Base-by-base conservation (phyloP, 495 filamentous ascomycete genomes). In the Niebla homalea region DNA sequence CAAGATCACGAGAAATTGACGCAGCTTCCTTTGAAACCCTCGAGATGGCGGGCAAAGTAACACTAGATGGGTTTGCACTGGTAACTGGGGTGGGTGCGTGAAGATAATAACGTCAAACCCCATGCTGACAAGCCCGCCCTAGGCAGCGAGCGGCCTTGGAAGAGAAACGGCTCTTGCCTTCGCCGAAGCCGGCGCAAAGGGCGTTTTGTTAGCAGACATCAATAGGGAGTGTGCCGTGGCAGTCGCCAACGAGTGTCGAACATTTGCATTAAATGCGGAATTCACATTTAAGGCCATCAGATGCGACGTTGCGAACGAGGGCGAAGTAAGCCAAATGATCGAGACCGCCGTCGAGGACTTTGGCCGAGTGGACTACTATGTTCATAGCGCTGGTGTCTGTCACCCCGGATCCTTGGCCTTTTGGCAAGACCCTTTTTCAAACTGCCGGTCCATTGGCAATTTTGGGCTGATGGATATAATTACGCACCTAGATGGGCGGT, bases 171-270 rank as follows among this genome's bases (percentile, higher is more conserved):
- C 43, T 11, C 22, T 61, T 10, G 59, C 61, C 5, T 63, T 67
- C 36, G 69, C 69, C 6, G 53, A 58, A 29, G 59, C 58, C 14
- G 67, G 69, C 5, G 60, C 58, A 3, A 19, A 40, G 4, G 66
- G 66, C 1, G 44, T 71, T n/a, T 41, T 62, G 2, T 56, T 72
- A 18, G 65, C 69, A 20, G 69, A 72, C 49, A 54, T 70, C 21
- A 53, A 67, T 32, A 21, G 58, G 7, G 43, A 60, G 39, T 36
- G 51, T 10, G 66, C 65, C 2, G 26, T 58, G 22, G 39, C 44
- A 3, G 54, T 58, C 18, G 56, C 57, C 1, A 52, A 56, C 5
- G 62, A 66, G 36, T 54, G 55, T 20, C 52, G 50, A 12, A 49
- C 49, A 7, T 25, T 48, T 12, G 66, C 69, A 1, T 60, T 45